A percentile compares a stretch with the other conserved stretches of the same genome.
These are phyloP conservation scores for Piedraia hortae DNA, from an alignment of 2,329 filamentous ascomycete genomes.

Conservation along the genomic window DNA sequence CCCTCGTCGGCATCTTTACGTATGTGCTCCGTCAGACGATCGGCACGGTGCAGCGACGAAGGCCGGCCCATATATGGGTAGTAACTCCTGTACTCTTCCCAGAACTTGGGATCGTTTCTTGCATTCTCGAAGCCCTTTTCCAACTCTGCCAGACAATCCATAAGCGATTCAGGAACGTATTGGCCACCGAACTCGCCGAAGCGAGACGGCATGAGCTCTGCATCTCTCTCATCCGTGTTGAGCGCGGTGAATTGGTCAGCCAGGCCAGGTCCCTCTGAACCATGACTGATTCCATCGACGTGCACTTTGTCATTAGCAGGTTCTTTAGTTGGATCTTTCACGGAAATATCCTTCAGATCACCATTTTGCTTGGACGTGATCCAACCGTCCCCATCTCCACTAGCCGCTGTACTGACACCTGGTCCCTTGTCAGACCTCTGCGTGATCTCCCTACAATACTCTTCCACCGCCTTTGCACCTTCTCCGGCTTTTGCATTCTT, in stretches of 20 bases:
- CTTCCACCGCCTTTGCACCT: slow-evolving; percentile 45
- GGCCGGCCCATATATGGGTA: slow-evolving; percentile 95
- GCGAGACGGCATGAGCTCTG: slow-evolving; percentile 43
- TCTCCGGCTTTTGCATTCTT: slow-evolving; percentile 37
- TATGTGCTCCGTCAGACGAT: slow-evolving; percentile 45
- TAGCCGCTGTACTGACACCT: slow-evolving; percentile 11
- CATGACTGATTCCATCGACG: slow-evolving; percentile 41
- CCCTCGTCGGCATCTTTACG: slow-evolving; percentile 18
- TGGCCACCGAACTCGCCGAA: slow-evolving; percentile 94
- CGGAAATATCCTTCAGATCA: slow-evolving; percentile 10
- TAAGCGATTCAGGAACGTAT: slow-evolving; percentile 88
- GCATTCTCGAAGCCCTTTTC: slow-evolving; percentile 77
- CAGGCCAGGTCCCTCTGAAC: slow-evolving; percentile 34
- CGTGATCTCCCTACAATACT: slow-evolving; percentile 57
- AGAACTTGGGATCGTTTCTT: slow-evolving; percentile 69
- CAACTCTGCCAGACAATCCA: slow-evolving; percentile 82
- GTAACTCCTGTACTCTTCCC: slow-evolving; percentile 87
- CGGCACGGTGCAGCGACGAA: slow-evolving; percentile 68
- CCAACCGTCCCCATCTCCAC: slow-evolving; percentile 12
- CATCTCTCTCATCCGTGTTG: slow-evolving; percentile 39
- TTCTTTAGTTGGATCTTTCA: slow-evolving; percentile 11
- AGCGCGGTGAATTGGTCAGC: slow-evolving; percentile 66
- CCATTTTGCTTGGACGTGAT: slow-evolving; percentile 8
- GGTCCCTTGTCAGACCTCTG: slow-evolving; percentile 8
- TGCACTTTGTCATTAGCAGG: slow-evolving; percentile 26